Conservation (phyloP, 2,329 filamentous ascomycete species). For the Hypoxylon sp. region DNA sequence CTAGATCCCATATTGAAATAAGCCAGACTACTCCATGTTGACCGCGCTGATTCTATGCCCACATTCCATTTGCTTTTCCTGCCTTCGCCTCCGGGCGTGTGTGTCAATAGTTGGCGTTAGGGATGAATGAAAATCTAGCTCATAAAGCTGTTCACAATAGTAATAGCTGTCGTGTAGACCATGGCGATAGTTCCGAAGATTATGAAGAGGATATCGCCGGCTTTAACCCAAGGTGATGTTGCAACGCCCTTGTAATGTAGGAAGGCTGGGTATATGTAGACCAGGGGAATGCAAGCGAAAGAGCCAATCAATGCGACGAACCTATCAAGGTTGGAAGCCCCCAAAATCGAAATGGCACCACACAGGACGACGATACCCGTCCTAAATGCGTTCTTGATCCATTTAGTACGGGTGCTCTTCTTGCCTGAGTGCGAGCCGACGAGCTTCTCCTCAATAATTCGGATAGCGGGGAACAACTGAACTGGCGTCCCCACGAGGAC, state of each 20-base stretch:
- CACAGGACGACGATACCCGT: slow-evolving; percentile 68
- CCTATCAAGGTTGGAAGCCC: slow-evolving; percentile 76
- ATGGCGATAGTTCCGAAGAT: slow-evolving; percentile 73
- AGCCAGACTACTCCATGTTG: slow-evolving; percentile 12
- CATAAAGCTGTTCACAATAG: slow-evolving; percentile 59
- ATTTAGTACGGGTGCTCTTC: slow-evolving; percentile 73
- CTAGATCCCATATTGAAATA: slow-evolving; percentile 9
- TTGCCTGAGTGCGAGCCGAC: slow-evolving; percentile 78
- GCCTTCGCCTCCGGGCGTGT: slow-evolving; percentile 1
- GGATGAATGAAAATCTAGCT: slow-evolving; percentile 9
- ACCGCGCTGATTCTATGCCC: slow-evolving; percentile 4
- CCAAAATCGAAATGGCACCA: slow-evolving; percentile 70
- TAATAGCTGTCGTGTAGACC: slow-evolving; percentile 77
- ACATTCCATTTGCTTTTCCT: slow-evolving; percentile 17
- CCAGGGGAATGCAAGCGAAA: slow-evolving; percentile 79
- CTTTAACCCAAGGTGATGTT: slow-evolving; percentile 64
- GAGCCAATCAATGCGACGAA: slow-evolving; percentile 81
- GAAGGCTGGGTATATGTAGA: slow-evolving; percentile 81
- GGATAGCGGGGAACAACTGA: slow-evolving; percentile 78
- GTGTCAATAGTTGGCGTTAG: neutral
- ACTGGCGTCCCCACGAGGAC: slow-evolving; percentile 80
- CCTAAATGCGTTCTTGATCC: slow-evolving; percentile 79
- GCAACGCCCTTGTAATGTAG: slow-evolving; percentile 77
- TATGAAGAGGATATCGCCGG: slow-evolving; percentile 72
- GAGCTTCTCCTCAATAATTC: slow-evolving; percentile 75